Evolutionary conservation across 176 grass and related monocot species (phyloP).

Genomic region (Bonia amplexicaulis): DNA sequence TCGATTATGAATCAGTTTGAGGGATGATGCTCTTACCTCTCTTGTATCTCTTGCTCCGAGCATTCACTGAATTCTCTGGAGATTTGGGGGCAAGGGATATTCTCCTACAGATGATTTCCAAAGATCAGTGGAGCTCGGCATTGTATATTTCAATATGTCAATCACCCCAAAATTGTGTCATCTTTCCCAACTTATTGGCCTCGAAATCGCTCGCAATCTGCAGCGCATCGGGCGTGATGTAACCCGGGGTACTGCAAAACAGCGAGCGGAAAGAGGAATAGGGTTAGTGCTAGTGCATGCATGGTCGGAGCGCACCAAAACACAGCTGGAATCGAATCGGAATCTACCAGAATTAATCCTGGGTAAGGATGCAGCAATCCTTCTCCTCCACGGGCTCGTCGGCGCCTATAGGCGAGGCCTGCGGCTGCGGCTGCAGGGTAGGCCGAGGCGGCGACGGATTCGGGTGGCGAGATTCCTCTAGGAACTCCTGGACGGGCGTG

Average conservation of each 20-base stretch:
- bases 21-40: constrained; percentile 31
- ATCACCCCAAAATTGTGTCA: not conserved
- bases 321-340: not conserved
- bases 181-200: constrained; percentile 50
- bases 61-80: constrained; percentile 60
- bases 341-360: constrained; percentile 93
- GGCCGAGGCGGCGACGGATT: too few relatives aligned
- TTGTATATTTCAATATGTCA: not conserved
- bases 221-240: constrained; percentile 73
- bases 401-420: not conserved
- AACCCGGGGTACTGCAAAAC: constrained; percentile 71
- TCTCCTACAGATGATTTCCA: constrained; percentile 43
- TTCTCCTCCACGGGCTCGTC: too few relatives aligned
- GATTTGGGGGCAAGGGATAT: constrained; percentile 77
- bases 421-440: not conserved
- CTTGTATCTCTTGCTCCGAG: constrained; percentile 73
- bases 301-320: not conserved
- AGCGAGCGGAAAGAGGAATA: not conserved
- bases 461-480: too few relatives aligned
- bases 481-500: too few relatives aligned
- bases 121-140: not conserved
- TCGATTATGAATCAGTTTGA: not conserved
- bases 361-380: constrained; percentile 14
- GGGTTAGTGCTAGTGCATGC: not conserved
- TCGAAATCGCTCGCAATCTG: constrained; percentile 50